Conservation (phyloP, 2,329 filamentous ascomycete genomes). For the Cytospora leucostoma region DNA sequence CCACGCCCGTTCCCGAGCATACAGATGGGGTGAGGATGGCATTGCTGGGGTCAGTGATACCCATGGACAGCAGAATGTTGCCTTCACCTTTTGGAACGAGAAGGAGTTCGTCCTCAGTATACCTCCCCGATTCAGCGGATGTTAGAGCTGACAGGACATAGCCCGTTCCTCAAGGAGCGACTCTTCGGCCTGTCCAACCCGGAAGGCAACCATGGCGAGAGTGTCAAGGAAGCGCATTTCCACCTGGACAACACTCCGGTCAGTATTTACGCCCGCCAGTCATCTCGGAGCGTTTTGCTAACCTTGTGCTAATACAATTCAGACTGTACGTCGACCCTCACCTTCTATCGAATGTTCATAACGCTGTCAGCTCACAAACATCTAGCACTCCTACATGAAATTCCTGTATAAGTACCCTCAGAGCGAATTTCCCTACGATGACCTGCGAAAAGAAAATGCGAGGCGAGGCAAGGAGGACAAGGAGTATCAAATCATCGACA, state of each 20-base stretch:
- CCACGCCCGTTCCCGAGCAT: constrained; percentile 83
- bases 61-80: constrained; percentile 88
- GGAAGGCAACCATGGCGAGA: constrained; percentile 96
- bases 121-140: constrained; percentile 22
- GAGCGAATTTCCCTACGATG: constrained; percentile 85
- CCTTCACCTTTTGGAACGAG: constrained; percentile 97
- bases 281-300: constrained; percentile 30
- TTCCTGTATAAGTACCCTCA: constrained; percentile 98
- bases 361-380: constrained; percentile 27
- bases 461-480: constrained; percentile 72
- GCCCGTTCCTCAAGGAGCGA: constrained; percentile 90
- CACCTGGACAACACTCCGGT: constrained; percentile 90
- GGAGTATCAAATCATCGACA: constrained; percentile 92
- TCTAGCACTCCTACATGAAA: constrained; percentile 96
- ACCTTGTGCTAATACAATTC: constrained; percentile 28
- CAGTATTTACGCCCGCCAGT: constrained; percentile 34
- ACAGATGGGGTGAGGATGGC: constrained; percentile 94
- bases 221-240: constrained; percentile 94
- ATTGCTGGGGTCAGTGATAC: constrained; percentile 93
- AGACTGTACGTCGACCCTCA: constrained; percentile 47
- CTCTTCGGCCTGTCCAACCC: constrained; percentile 95
- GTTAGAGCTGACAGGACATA: constrained; percentile 48
- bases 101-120: constrained; percentile 67
- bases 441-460: constrained; percentile 82
- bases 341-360: background rate